These are phyloP conservation scores for Moricandia moricandioides DNA, from an alignment of 345 rosid genomes.

Conservation along the genomic window DNA sequence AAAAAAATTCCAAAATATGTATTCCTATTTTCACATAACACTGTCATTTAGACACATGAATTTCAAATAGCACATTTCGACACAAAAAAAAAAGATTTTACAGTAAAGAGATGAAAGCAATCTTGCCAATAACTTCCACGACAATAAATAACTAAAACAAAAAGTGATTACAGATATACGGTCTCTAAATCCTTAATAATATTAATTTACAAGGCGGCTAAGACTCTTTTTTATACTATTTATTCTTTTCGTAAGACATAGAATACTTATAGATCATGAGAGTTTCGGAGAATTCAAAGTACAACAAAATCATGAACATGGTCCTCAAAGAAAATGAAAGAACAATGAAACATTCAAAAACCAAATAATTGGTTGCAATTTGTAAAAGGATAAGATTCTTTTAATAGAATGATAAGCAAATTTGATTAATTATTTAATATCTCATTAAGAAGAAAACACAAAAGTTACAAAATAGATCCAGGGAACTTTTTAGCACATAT, in stretches of 20 bases:
- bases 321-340: background rate
- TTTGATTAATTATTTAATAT: background rate
- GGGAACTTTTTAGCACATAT: constrained; percentile 1
- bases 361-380: background rate
- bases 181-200: too few relatives aligned
- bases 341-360: background rate
- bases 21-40: too few relatives aligned
- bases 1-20: too few relatives aligned
- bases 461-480: background rate
- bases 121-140: too few relatives aligned
- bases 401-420: background rate
- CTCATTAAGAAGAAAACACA: background rate
- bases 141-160: too few relatives aligned
- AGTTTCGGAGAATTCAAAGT: background rate
- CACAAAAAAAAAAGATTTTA: too few relatives aligned
- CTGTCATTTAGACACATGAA: too few relatives aligned
- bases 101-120: too few relatives aligned
- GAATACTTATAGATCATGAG: background rate
- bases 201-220: too few relatives aligned
- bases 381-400: background rate
- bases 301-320: background rate
- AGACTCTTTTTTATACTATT: background rate
- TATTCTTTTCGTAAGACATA: background rate
- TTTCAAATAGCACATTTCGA: too few relatives aligned
- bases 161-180: too few relatives aligned